These are phyloP conservation scores for Novymonas esmeraldas DNA, from an alignment of 208 protist genomes.

Conservation along the genomic window DNA sequence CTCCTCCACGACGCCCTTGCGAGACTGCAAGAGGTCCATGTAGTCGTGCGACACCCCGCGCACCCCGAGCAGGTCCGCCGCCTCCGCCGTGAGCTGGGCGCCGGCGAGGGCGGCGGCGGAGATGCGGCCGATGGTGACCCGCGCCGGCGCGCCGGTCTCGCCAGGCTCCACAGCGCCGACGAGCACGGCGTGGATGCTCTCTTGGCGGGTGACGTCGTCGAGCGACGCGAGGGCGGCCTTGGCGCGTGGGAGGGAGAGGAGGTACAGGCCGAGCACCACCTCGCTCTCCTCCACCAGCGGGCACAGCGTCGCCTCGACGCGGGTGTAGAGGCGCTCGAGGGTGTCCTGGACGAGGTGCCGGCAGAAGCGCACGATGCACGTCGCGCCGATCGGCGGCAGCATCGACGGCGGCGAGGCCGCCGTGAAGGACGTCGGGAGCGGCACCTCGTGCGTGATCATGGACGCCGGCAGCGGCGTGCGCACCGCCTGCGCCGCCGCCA, in stretches of 20 bases:
- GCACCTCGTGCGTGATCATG: conserved; percentile 12
- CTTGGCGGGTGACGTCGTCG: conserved; percentile 21
- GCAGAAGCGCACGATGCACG: conserved; percentile 67
- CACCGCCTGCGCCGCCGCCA: neutral
- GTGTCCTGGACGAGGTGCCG: conserved; percentile 52
- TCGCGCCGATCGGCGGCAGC: conserved; percentile 46
- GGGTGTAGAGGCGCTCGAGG: conserved; percentile 42
- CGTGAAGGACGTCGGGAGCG: conserved; percentile 20
- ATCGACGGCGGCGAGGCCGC: conserved; percentile 12
- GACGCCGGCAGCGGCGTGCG: conserved; percentile 13
- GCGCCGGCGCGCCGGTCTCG: neutral
- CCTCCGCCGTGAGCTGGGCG: conserved; percentile 23
- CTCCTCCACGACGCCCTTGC: conserved; percentile 20
- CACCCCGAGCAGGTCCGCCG: conserved; percentile 24
- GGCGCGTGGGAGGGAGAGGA: conserved; percentile 51
- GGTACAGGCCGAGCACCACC: conserved; percentile 68
- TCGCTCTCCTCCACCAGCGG: conserved; percentile 75
- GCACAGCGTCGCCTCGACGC: conserved; percentile 49
- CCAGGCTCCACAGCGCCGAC: neutral
- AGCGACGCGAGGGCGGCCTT: conserved; percentile 29
- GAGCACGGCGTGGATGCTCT: neutral
- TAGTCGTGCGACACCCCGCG: conserved; percentile 32
- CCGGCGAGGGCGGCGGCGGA: conserved; percentile 13
- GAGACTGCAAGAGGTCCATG: conserved; percentile 28
- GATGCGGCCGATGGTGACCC: neutral